Evolutionary conservation across 2,329 filamentous ascomycete species (phyloP).

Genomic region (Ophiostoma quercus): DNA sequence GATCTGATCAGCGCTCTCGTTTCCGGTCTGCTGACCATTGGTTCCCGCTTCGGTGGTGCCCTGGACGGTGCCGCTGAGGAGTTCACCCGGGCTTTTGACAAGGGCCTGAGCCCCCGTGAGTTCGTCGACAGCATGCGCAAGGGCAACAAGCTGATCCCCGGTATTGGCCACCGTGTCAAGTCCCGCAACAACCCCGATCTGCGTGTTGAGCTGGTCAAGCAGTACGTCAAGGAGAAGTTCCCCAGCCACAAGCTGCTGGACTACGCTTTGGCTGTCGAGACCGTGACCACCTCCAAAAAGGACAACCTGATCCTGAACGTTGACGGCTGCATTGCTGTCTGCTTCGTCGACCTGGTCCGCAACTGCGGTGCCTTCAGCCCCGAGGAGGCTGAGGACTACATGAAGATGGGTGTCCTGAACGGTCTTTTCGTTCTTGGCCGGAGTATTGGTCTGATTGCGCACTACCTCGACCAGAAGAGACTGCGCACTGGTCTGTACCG

Average conservation of each 20-base stretch:
- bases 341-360: conserved; percentile 95
- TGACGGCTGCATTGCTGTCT: conserved; percentile 94
- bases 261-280: conserved; percentile 96
- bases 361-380: conserved; percentile 95
- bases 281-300: conserved; percentile 98
- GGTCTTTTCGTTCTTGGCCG: conserved; percentile 97
- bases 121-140: conserved; percentile 99
- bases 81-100: conserved; percentile 97
- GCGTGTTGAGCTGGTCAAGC: conserved; percentile 98
- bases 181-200: conserved; percentile 99
- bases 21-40: conserved; percentile 94
- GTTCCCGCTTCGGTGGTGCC: conserved; percentile 96
- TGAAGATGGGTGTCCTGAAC: conserved; percentile 98
- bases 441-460: conserved; percentile 97
- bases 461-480: conserved; percentile 99
- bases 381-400: conserved; percentile 98
- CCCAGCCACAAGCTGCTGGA: conserved; percentile 96
- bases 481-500: conserved; percentile 97
- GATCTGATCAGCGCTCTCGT: conserved; percentile 94
- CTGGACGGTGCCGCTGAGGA: conserved; percentile 96
- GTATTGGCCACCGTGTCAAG: conserved; percentile 99
- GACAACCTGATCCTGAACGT: conserved; percentile 99
- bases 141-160: conserved; percentile 99
- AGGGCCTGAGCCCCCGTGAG: conserved; percentile 95
- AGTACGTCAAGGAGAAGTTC: conserved; percentile 97